Base-by-base conservation (phyloP, 805 yeast genomes). In the Nakazawaea ernobii region DNA sequence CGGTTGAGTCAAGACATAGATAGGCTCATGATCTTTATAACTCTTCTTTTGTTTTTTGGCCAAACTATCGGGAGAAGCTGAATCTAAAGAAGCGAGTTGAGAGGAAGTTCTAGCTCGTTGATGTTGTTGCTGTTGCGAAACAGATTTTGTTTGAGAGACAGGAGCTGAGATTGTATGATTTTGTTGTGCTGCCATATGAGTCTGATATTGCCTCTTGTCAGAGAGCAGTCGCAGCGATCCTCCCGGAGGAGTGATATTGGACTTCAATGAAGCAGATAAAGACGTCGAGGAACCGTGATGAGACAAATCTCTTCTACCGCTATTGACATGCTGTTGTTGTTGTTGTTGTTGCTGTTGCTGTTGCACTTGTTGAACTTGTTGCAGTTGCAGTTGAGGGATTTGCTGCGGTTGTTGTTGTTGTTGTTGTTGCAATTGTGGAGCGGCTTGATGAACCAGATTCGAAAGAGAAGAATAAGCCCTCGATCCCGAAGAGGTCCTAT, bases 391-490 rank as follows among this genome's bases (percentile, higher is more conserved):
- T 48, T 64, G 73, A 53, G 65, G 73, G 39, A 58, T 61, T 42
- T 54, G 60, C 24, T 42, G 40, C 37, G 53, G 60, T 15, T 68
- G 67, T 51, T 69, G 74, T 48, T 66, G 73, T 41, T 58, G 62
- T 41, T 54, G 60, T 32, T 44, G 42, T 39, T 54, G 60, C 46
- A 53, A 59, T 32, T 55, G 61, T 46, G 51, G 58, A 28, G 43
- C 52, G n/a, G 42, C 53, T 39, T 45, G 58, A 11, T 42, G 53
- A 13, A 42, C 46, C 17, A 15, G 42, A 17, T 47, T 39, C 39
- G 49, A 13, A 9, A 30, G 55, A 20, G 43, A 48, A 24, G 45
- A 11, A 37, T 37, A 33, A 13, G 9, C 17, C 36, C 36, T 33
- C 1, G 35, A 29, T 7, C n/a, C n/a, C 6, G 42, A 39, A 5